A percentile compares a stretch with the other conserved stretches of the same genome.
phyloP scores from a whole-genome alignment of 768 basidiomycete species.

The Scleroderma bovista region DNA sequence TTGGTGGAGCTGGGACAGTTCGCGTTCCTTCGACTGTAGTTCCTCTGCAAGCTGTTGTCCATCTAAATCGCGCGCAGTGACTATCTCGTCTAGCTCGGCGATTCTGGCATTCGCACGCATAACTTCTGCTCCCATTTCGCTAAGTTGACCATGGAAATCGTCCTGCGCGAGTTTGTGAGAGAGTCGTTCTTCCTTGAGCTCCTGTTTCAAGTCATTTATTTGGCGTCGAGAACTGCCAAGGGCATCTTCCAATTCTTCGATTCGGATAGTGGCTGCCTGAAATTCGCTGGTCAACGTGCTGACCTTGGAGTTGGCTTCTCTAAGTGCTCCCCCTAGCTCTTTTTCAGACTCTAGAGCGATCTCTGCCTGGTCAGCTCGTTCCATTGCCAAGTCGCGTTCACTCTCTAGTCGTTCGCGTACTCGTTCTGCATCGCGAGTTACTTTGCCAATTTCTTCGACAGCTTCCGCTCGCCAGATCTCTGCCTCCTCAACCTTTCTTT shows the following conservation, averaged over 20 bases:
- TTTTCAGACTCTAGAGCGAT: conserved; percentile 54
- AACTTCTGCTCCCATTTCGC: conserved; percentile 25
- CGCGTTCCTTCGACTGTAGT: conserved; percentile 31
- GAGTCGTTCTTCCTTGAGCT: conserved; percentile 49
- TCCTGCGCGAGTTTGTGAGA: conserved; percentile 32
- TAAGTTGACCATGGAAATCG: conserved; percentile 33
- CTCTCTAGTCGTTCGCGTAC: conserved; percentile 40
- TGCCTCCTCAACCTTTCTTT: conserved; percentile 47
- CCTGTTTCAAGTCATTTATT: conserved; percentile 52
- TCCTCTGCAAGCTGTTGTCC: conserved; percentile 35
- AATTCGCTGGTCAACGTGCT: conserved; percentile 52
- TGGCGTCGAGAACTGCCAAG: conserved; percentile 45
- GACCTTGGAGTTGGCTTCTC: conserved; percentile 59
- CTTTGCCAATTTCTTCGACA: conserved; percentile 33
- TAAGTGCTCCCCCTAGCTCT: conserved; percentile 64
- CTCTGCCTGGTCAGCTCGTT: conserved; percentile 63
- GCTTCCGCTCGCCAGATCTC: conserved; percentile 41
- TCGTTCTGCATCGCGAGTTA: conserved; percentile 42
- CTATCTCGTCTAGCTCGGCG: conserved; percentile 41
- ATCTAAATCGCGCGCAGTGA: conserved; percentile 33
- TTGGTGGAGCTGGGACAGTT: conserved; percentile 17
- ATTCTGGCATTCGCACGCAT: conserved; percentile 31
- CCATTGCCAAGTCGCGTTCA: conserved; percentile 51
- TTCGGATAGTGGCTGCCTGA: conserved; percentile 51
- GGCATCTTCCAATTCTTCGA: conserved; percentile 60